These are phyloP conservation scores for Hypoxylon sp. DNA, from an alignment of 2,329 filamentous ascomycete species.

Conservation along the genomic window DNA sequence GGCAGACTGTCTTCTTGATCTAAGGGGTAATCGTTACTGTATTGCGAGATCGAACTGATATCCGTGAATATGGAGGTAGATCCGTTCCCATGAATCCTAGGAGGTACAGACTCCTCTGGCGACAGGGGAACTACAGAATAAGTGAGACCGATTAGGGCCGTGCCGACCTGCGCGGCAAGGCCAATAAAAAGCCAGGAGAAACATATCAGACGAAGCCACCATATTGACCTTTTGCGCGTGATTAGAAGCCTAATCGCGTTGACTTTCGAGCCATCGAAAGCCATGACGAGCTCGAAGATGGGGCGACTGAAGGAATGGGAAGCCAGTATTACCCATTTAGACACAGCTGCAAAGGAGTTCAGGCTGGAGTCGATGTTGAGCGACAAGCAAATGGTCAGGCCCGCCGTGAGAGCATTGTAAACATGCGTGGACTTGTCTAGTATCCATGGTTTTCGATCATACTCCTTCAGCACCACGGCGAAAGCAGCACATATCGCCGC, in stretches of 20 bases:
- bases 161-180: slow-evolving; percentile 9
- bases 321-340: slow-evolving; percentile 9
- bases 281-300: slow-evolving; percentile 14
- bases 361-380: slow-evolving; percentile 11
- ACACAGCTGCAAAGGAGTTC: slow-evolving; percentile 2
- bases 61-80: slow-evolving; percentile 2
- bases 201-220: slow-evolving; percentile 6
- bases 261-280: slow-evolving; percentile 4
- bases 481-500: slow-evolving; percentile 7
- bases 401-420: slow-evolving; percentile 5
- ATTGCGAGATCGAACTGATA: background rate
- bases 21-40: background rate
- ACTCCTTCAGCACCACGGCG: slow-evolving; percentile 6
- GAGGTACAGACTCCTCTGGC: background rate
- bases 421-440: slow-evolving; percentile 4
- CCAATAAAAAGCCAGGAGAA: slow-evolving; percentile 4
- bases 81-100: background rate
- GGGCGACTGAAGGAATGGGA: background rate
- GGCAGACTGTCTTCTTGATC: background rate
- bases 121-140: slow-evolving; percentile 12
- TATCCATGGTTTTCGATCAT: slow-evolving; percentile 4
- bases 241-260: slow-evolving; percentile 7
- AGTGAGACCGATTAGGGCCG: slow-evolving; percentile 12
- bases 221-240: background rate
- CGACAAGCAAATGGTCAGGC: slow-evolving; percentile 14